Evolutionary conservation across 139 green algal species (phyloP).

Genomic region (Chlorella ohadii): DNA sequence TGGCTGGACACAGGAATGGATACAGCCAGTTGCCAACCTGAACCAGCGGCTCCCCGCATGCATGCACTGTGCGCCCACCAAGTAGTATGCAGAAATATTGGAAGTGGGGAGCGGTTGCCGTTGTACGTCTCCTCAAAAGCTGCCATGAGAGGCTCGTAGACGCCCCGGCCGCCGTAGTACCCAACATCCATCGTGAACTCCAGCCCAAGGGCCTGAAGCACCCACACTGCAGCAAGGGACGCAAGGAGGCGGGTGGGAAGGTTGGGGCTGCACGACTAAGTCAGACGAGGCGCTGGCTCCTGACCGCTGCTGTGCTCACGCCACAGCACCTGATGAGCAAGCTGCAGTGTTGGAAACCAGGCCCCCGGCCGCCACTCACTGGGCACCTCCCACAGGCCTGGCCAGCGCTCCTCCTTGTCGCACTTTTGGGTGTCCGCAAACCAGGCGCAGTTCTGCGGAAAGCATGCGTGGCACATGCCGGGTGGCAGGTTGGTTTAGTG

Average conservation of each 20-base stretch:
- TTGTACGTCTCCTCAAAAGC: slow-evolving; percentile 25
- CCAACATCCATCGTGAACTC: slow-evolving; percentile 29
- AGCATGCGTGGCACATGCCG: too few relatives aligned
- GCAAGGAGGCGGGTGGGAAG: too few relatives aligned
- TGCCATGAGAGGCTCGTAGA: slow-evolving; percentile 4
- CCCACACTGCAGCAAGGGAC: background rate
- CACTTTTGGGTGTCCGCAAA: slow-evolving; percentile 6
- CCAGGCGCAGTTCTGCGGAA: slow-evolving; percentile 34
- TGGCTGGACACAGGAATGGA: too few relatives aligned
- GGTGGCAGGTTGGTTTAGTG: too few relatives aligned
- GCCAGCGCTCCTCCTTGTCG: slow-evolving; percentile 14
- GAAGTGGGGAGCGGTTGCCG: slow-evolving; percentile 34
- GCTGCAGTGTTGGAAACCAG: too few relatives aligned
- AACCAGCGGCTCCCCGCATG: too few relatives aligned
- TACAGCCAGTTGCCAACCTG: too few relatives aligned
- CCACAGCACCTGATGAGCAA: too few relatives aligned
- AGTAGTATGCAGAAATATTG: slow-evolving; percentile 27
- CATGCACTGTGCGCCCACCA: too few relatives aligned
- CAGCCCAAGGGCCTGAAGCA: slow-evolving; percentile 3
- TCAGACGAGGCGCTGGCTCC: too few relatives aligned
- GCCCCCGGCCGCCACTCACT: background rate
- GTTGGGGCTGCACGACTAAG: too few relatives aligned
- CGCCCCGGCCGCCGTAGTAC: slow-evolving; percentile 10
- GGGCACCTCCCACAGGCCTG: slow-evolving; percentile 34
- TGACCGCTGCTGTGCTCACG: too few relatives aligned